These are phyloP conservation scores for Pyracantha coccinea DNA, from an alignment of 331 rosid species.

Conservation along the genomic window DNA sequence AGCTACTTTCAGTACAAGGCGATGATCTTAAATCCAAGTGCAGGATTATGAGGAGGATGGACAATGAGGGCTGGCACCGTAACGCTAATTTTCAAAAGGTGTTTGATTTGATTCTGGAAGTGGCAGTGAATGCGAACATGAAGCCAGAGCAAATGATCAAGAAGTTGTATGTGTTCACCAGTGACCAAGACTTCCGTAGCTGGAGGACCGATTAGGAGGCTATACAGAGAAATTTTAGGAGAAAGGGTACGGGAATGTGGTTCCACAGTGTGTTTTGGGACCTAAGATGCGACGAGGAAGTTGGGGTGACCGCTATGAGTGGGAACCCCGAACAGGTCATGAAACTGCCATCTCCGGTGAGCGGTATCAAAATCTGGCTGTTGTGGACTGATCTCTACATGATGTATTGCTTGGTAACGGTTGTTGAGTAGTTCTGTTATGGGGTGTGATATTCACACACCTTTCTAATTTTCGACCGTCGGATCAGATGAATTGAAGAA, in stretches of 20 bases:
- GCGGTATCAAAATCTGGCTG: slow-evolving; percentile 36
- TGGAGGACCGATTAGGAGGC: slow-evolving; percentile 60
- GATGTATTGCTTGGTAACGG: too few species aligned
- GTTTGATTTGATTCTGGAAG: slow-evolving; percentile 44
- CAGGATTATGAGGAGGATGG: too few species aligned
- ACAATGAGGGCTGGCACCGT: too few species aligned
- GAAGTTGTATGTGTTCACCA: slow-evolving; percentile 49
- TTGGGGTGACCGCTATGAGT: slow-evolving; percentile 51
- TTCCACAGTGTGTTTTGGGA: slow-evolving; percentile 57
- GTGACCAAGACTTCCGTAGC: slow-evolving; percentile 52
- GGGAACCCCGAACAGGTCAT: slow-evolving; percentile 35
- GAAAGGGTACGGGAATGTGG: slow-evolving; percentile 40
- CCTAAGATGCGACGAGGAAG: too few species aligned
- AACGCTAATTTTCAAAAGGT: slow-evolving; percentile 9
- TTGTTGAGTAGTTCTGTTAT: too few species aligned
- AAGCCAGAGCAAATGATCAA: slow-evolving; percentile 46
- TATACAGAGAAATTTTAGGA: slow-evolving; percentile 38
- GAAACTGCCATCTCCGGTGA: slow-evolving; percentile 37
- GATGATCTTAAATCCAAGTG: too few species aligned
- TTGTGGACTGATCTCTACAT: slow-evolving; percentile 24
- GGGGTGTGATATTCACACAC: too few species aligned
- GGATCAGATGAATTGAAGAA: too few species aligned
- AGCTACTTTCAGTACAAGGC: too few species aligned
- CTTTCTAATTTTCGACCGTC: too few species aligned
- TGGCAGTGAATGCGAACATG: slow-evolving; percentile 42